phyloP scores from a whole-genome alignment of 768 basidiomycete species.

The Termitomyces sp. region DNA sequence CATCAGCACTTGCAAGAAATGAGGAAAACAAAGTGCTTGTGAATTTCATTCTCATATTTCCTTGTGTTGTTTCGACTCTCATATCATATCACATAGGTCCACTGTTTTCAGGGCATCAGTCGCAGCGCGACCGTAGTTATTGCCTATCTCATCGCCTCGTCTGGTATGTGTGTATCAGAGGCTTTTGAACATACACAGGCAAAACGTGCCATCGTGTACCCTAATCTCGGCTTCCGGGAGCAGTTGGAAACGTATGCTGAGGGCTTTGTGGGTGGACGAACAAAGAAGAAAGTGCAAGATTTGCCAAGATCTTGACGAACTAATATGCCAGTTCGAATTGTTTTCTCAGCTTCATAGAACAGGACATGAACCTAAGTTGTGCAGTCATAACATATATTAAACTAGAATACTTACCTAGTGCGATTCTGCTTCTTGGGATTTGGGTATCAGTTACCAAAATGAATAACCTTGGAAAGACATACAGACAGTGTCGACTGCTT shows the following conservation, averaged over 20 bases:
- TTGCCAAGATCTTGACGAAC: constrained; percentile 24
- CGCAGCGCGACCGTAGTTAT: constrained; percentile 75
- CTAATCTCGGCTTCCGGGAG: constrained; percentile 64
- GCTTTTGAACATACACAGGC: constrained; percentile 55
- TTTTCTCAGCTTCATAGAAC: background rate
- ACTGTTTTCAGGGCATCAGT: constrained; percentile 75
- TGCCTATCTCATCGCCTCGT: constrained; percentile 63
- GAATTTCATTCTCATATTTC: constrained; percentile 12
- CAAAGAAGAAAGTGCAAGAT: constrained; percentile 6
- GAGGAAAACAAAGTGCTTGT: constrained; percentile 39
- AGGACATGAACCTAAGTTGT: background rate
- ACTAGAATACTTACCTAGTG: background rate
- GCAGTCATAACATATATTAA: background rate
- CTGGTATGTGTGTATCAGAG: constrained; percentile 49
- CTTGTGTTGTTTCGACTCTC: background rate
- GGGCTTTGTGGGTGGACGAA: constrained; percentile 22
- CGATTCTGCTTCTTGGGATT: background rate
- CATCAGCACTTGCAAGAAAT: constrained; percentile 30
- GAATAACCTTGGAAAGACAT: background rate
- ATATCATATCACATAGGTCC: constrained; percentile 48
- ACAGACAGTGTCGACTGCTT: background rate
- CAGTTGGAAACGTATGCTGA: constrained; percentile 49
- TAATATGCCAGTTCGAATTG: constrained; percentile 29
- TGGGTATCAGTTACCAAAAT: background rate
- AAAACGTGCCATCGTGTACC: constrained; percentile 59